phyloP scores from a whole-genome alignment of 805 yeast genomes.

The Zygosaccharomyces bisporus region DNA sequence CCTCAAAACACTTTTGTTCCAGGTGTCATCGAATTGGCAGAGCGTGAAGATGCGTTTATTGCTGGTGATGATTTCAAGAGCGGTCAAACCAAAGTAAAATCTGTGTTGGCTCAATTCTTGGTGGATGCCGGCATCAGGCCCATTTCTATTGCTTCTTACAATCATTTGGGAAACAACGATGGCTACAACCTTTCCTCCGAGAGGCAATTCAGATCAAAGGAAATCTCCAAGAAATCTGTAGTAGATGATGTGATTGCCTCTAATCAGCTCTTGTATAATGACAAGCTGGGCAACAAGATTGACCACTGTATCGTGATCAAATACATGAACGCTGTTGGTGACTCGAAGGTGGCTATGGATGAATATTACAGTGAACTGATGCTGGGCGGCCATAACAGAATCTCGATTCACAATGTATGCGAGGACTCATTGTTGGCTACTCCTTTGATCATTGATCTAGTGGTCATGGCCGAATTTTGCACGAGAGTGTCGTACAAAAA shows the following conservation, averaged over 20 bases:
- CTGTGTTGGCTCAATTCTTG: constrained; percentile 92
- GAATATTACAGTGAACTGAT: constrained; percentile 94
- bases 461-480: constrained; percentile 84
- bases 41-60: constrained; percentile 65
- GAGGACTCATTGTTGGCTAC: constrained; percentile 95
- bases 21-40: constrained; percentile 88
- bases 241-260: constrained; percentile 92
- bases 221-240: constrained; percentile 87
- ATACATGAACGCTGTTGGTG: constrained; percentile 91
- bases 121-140: constrained; percentile 98
- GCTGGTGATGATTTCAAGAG: constrained; percentile 98
- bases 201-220: constrained; percentile 91
- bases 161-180: constrained; percentile 94
- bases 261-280: constrained; percentile 78
- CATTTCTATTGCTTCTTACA: constrained; percentile 88
- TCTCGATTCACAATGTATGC: constrained; percentile 91
- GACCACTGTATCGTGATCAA: constrained; percentile 96
- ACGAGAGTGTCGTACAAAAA: constrained; percentile 79
- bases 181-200: constrained; percentile 91
- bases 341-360: constrained; percentile 97
- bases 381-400: constrained; percentile 96
- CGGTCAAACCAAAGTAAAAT: constrained; percentile 93
- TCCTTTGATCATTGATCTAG: constrained; percentile 87
- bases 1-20: constrained; percentile 98
- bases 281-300: constrained; percentile 68